Base-by-base conservation (phyloP, 163 green algal species). In the Scenedesmus sp. region DNA sequence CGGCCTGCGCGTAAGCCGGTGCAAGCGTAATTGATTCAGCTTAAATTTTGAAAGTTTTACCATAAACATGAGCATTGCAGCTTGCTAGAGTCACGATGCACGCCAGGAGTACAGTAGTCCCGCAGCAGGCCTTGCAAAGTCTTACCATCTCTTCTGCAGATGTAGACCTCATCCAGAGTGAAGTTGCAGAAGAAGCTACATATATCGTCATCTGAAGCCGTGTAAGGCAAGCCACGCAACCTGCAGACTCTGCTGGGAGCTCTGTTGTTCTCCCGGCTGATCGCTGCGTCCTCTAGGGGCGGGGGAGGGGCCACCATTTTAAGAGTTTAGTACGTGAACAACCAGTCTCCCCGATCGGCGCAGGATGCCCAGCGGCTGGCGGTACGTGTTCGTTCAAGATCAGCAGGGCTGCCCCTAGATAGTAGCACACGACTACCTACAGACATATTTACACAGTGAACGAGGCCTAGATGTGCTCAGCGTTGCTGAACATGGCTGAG, bases 151-250 rank as follows among this genome's bases (percentile, higher is more conserved):
- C 85, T 20, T 5, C 72, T 13, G 35, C 85, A 90, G 18, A 90
- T 79, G 43, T 84, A 90, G 18, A 90, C 33, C 30, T 84, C 68
- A 13, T 46, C 16, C 6, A 51, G 51, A 9, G 40, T 37, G 35
- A 44, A 84, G 18, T 72, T 20, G n/a, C 13, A 30, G 33, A 90
- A 90, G 73, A 98, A 98, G 2, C 56, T 85, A 0, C 93, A 15
- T 37, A 97, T 93, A 35, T 97, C 94, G 5, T 43, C 86, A 37
- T 90, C 90, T 16, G 91, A 94, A 20, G 96, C 93, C 18, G 83
- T 95, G 92, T 95, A 98, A 16, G 95, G 96, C 91, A 98, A 87
- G 37, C 96, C 96, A 1, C 96, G 90, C 83, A 97, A 92, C 30
- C 96, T 92, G 20, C 97, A 49, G 2, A 86, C 76, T 76, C 65